A percentile compares a stretch with the other conserved stretches of the same genome.
phyloP scores from a whole-genome alignment of 495 filamentous ascomycete genomes.

The Aspergillus hancockii region DNA sequence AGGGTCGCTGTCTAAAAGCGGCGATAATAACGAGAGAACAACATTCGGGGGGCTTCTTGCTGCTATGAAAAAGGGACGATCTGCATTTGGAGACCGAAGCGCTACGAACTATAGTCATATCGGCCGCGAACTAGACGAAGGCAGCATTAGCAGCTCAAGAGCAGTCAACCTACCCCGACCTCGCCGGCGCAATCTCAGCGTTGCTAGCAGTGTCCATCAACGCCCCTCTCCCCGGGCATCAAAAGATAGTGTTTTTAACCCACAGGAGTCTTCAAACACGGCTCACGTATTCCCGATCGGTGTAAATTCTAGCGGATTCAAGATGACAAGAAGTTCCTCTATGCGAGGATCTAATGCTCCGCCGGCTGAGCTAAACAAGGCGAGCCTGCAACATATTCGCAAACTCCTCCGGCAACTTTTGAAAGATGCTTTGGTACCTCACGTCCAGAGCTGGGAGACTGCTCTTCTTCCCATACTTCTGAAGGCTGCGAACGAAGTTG shows the following conservation, averaged over 20 bases:
- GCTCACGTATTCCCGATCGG: slow-evolving; percentile 20
- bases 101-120: slow-evolving; percentile 60
- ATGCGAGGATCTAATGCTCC: slow-evolving; percentile 76
- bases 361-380: slow-evolving; percentile 77
- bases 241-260: slow-evolving; percentile 40
- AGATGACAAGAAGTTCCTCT: slow-evolving; percentile 78
- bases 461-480: slow-evolving; percentile 89
- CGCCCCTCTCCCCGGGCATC: slow-evolving; percentile 65
- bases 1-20: slow-evolving; percentile 46
- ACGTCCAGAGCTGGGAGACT: slow-evolving; percentile 79
- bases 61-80: slow-evolving; percentile 71
- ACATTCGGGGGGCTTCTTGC: slow-evolving; percentile 57
- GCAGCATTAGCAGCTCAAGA: slow-evolving; percentile 59
- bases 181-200: slow-evolving; percentile 75
- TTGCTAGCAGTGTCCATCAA: slow-evolving; percentile 67
- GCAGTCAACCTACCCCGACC: slow-evolving; percentile 52
- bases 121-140: slow-evolving; percentile 61
- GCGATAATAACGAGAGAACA: slow-evolving; percentile 55
- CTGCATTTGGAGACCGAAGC: slow-evolving; percentile 70
- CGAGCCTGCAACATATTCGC: slow-evolving; percentile 84
- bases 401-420: slow-evolving; percentile 82
- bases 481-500: slow-evolving; percentile 90
- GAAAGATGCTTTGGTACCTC: slow-evolving; percentile 70
- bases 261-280: slow-evolving; percentile 30
- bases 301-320: slow-evolving; percentile 45